Conservation (phyloP, 140 eudicot species). For the Senecio squalidus region DNA sequence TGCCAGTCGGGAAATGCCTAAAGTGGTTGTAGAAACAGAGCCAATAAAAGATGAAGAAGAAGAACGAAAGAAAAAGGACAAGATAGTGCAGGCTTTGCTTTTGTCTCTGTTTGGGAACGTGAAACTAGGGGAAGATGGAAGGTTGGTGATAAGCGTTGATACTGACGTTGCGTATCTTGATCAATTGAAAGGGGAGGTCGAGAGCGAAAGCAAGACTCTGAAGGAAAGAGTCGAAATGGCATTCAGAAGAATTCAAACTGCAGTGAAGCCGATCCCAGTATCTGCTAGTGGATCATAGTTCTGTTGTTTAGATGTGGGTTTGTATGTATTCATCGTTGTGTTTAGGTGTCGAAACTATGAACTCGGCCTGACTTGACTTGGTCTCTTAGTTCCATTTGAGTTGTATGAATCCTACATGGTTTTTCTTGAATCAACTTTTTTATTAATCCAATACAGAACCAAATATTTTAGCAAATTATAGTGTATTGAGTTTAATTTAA, state of each 20-base stretch:
- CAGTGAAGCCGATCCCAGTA: conserved; percentile 74
- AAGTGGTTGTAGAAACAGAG: conserved; percentile 65
- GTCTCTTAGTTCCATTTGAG: conserved; percentile 2
- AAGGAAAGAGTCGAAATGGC: conserved; percentile 82
- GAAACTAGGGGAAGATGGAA: conserved; percentile 65
- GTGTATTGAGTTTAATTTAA: no score
- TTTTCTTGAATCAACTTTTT: neutral
- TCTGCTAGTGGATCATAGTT: conserved; percentile 21
- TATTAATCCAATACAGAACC: neutral
- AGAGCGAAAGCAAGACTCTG: conserved; percentile 69
- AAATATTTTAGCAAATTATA: neutral
- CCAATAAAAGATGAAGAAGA: conserved; percentile 52
- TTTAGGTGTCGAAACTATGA: conserved; percentile 10
- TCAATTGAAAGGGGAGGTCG: conserved; percentile 77
- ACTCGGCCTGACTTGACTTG: neutral
- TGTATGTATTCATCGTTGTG: conserved; percentile 9
- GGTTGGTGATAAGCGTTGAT: conserved; percentile 68
- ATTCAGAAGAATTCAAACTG: conserved; percentile 54
- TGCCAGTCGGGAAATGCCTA: conserved; percentile 83
- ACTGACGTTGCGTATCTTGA: conserved; percentile 69
- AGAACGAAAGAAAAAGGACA: conserved; percentile 57
- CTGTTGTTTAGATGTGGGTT: conserved; percentile 8
- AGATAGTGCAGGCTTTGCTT: conserved; percentile 68
- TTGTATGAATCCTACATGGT: conserved; percentile 1
- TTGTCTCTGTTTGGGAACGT: conserved; percentile 84